These are phyloP conservation scores for Phaseolus lunatus DNA, from an alignment of 306 rosid genomes.

Conservation along the genomic window DNA sequence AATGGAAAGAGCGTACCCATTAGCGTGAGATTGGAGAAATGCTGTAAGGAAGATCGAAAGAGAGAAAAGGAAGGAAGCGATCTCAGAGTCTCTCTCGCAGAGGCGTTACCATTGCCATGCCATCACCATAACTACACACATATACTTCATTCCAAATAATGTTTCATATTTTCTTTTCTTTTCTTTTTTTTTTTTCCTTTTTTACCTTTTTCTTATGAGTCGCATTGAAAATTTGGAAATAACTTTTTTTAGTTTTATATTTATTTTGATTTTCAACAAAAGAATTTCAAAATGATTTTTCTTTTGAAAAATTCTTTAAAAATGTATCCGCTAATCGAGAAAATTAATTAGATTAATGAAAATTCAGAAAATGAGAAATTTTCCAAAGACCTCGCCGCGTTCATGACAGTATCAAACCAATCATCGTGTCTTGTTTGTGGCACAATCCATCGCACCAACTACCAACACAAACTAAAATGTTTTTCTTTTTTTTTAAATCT, in stretches of 20 bases:
- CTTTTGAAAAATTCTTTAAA: background rate
- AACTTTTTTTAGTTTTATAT: background rate
- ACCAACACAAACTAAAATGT: background rate
- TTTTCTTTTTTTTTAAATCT: background rate
- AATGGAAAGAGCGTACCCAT: conserved; percentile 61
- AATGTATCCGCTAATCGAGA: background rate
- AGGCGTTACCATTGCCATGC: conserved; percentile 33
- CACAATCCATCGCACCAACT: too few relatives aligned
- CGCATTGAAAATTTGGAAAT: background rate
- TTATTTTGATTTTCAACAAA: background rate
- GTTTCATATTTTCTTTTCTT: background rate
- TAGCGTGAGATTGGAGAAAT: conserved; percentile 42
- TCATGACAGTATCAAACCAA: background rate
- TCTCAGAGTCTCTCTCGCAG: conserved; percentile 47
- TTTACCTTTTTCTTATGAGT: background rate
- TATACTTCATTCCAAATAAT: conserved; percentile 16
- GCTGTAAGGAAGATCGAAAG: conserved; percentile 28
- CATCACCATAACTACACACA: conserved; percentile 39
- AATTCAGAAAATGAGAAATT: background rate
- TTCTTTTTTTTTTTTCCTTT: background rate
- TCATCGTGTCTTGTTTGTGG: background rate
- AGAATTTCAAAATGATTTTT: background rate
- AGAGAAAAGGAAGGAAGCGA: conserved; percentile 45
- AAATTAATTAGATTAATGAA: background rate
- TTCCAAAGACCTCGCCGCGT: background rate